Evolutionary conservation across 441 rosid species (phyloP), one percentile per base, ranked within the genome.

Genomic region (Jatropha podagrica): DNA sequence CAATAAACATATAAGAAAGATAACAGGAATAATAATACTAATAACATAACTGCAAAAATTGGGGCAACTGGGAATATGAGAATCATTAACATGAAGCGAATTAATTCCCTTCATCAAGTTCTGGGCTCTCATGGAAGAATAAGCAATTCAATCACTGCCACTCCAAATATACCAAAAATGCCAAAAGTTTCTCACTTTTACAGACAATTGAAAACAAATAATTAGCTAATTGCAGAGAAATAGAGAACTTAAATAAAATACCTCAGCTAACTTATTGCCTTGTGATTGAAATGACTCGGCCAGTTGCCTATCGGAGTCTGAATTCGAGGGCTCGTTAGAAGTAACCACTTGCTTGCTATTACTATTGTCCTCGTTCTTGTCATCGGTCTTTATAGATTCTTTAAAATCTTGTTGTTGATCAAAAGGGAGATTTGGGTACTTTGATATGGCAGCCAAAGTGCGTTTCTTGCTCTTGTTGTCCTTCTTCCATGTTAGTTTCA

Each of bases 201-300:
- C 37, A 3, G 20, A 58, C 49, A 46, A 5, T 0, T 32, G 1
- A 4, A 26, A 12, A 13, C 12, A 69, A 20, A 7, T 10, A 63
- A 27, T 23, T 13, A 17, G 46, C 37, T 32, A 18, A 54, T 49
- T 52, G 64, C 40, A 76, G 5, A n/a, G 2, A 42, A 42, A 42
- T 18, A 67, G 32, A 1, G 64, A 46, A 67, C 37, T 42, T 62
- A 2, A 4, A 64, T 12, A 41, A 38, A 6, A 56, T 81, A 93
- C 94, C 96, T 92, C 90, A 10, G 98, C 96, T 12, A 90, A 88
- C 75, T 86, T 85, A 79, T 88, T 85, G 41, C 97, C 97, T 70
- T 87, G 90, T 17, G 79, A 68, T 82, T 85, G 90, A 80, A 94
- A 88, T 23, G 92, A 85, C 2, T 81, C 81, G 14, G 90, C 90